Percentiles rank a stretch among this genome's conserved stretches.
These are phyloP conservation scores for Lippia alba DNA, from an alignment of 305 asterid species.

Conservation along the genomic window DNA sequence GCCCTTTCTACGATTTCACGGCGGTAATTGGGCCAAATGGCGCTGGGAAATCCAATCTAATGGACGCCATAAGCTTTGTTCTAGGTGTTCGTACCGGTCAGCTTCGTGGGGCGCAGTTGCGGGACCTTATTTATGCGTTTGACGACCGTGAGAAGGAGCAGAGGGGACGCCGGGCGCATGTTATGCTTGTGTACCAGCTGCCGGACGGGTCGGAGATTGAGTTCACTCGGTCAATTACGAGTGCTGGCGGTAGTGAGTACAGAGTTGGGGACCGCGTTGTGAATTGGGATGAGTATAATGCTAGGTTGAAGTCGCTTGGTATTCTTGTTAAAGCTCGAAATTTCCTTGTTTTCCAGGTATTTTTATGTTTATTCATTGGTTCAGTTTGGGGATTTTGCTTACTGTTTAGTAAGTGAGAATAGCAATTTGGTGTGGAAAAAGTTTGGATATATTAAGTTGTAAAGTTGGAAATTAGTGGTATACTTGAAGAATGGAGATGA, in stretches of 20 bases:
- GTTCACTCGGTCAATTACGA: slow-evolving; percentile 80
- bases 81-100: slow-evolving; percentile 98
- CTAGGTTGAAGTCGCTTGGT: slow-evolving; percentile 74
- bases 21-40: slow-evolving; percentile 98
- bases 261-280: slow-evolving; percentile 66
- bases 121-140: slow-evolving; percentile 83
- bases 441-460: slow-evolving; percentile 1
- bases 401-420: not conserved
- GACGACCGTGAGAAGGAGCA: slow-evolving; percentile 90
- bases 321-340: slow-evolving; percentile 94
- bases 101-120: slow-evolving; percentile 91
- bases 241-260: slow-evolving; percentile 89
- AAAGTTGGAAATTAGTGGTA: not conserved
- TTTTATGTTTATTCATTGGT: not conserved
- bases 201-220: slow-evolving; percentile 69
- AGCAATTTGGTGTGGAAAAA: not conserved
- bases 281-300: slow-evolving; percentile 84
- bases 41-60: slow-evolving; percentile 90
- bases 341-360: slow-evolving; percentile 96
- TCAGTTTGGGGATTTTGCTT: slow-evolving; percentile 3
- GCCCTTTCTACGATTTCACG: slow-evolving; percentile 94
- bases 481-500: slow-evolving; percentile 18
- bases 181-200: slow-evolving; percentile 77
- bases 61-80: slow-evolving; percentile 99
- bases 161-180: slow-evolving; percentile 85